A percentile compares a stretch with the other conserved stretches of the same genome.
Conservation (phyloP, 2,329 filamentous ascomycete species). For the Aureobasidium pullulans region DNA sequence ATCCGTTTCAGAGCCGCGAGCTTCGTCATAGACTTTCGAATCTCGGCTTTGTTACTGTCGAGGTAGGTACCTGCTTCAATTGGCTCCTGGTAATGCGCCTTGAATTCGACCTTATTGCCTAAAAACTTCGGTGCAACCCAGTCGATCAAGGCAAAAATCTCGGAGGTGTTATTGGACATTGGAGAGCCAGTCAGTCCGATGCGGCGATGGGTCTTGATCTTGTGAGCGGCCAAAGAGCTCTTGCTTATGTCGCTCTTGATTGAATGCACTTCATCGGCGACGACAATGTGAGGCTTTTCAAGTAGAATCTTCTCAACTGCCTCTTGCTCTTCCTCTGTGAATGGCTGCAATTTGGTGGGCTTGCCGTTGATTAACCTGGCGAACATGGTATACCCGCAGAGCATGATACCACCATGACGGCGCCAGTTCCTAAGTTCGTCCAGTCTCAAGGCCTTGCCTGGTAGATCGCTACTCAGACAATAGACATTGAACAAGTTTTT, state of each 20-base stretch:
- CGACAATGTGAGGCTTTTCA: constrained; percentile 59
- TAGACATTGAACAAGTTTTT: constrained; percentile 49
- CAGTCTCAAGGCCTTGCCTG: constrained; percentile 32
- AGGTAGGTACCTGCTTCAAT: constrained; percentile 64
- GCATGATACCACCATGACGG: constrained; percentile 59
- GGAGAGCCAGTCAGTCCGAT: constrained; percentile 85
- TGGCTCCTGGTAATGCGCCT: constrained; percentile 59
- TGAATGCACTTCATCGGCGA: constrained; percentile 79
- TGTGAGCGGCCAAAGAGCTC: constrained; percentile 46
- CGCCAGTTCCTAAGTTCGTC: constrained; percentile 53
- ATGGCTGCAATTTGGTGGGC: constrained; percentile 35
- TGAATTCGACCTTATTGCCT: constrained; percentile 61
- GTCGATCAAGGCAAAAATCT: constrained; percentile 81
- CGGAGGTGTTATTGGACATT: constrained; percentile 72
- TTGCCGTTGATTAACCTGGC: constrained; percentile 32
- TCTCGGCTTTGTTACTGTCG: constrained; percentile 53
- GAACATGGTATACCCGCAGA: constrained; percentile 70
- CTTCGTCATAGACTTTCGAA: constrained; percentile 55
- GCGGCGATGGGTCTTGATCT: constrained; percentile 60
- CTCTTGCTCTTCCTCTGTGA: constrained; percentile 45
- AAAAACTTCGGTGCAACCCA: constrained; percentile 79
- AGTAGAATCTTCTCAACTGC: constrained; percentile 45
- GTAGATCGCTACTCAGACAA: constrained; percentile 20
- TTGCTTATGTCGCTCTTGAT: constrained; percentile 60
- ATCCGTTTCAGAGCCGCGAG: constrained; percentile 64